Conservation (phyloP, 176 grass and related monocot genomes). For the Coix lacrymajobi region DNA sequence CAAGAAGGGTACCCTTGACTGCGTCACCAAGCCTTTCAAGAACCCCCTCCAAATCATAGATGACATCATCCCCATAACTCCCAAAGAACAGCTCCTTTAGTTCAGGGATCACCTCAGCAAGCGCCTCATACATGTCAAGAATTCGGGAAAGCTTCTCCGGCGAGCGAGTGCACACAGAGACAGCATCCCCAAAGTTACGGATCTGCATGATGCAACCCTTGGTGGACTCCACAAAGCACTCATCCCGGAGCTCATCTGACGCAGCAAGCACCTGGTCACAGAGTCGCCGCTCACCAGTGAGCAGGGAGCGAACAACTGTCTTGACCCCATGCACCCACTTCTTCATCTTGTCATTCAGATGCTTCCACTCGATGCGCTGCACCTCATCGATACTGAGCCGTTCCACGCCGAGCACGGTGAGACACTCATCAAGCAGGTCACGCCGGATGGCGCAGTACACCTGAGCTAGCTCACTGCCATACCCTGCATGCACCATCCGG, state of each 20-base stretch:
- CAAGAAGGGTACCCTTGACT: slow-evolving; percentile 66
- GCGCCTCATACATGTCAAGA: slow-evolving; percentile 90
- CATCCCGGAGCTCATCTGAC: slow-evolving; percentile 63
- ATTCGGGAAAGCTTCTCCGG: slow-evolving; percentile 87
- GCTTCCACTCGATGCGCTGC: slow-evolving; percentile 74
- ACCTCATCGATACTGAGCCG: slow-evolving; percentile 96
- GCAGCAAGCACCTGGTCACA: slow-evolving; percentile 63
- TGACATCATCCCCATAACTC: slow-evolving; percentile 58
- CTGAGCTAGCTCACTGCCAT: slow-evolving; percentile 63
- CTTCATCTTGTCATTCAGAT: slow-evolving; percentile 94
- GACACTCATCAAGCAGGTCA: slow-evolving; percentile 81
- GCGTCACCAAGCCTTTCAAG: slow-evolving; percentile 83
- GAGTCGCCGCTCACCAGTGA: slow-evolving; percentile 62
- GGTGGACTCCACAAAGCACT: slow-evolving; percentile 79
- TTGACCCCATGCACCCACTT: slow-evolving; percentile 91
- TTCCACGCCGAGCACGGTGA: slow-evolving; percentile 68
- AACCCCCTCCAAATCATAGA: slow-evolving; percentile 57
- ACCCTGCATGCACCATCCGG: slow-evolving; percentile 65
- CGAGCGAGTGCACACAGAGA: slow-evolving; percentile 68
- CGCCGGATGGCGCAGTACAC: slow-evolving; percentile 71
- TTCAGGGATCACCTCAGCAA: slow-evolving; percentile 78
- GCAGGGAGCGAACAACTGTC: slow-evolving; percentile 57
- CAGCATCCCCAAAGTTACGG: slow-evolving; percentile 82
- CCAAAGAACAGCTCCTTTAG: slow-evolving; percentile 61
- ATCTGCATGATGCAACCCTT: slow-evolving; percentile 88